These are phyloP conservation scores for Saccharomycopsis olivae DNA, from an alignment of 805 yeast genomes.

Conservation along the genomic window DNA sequence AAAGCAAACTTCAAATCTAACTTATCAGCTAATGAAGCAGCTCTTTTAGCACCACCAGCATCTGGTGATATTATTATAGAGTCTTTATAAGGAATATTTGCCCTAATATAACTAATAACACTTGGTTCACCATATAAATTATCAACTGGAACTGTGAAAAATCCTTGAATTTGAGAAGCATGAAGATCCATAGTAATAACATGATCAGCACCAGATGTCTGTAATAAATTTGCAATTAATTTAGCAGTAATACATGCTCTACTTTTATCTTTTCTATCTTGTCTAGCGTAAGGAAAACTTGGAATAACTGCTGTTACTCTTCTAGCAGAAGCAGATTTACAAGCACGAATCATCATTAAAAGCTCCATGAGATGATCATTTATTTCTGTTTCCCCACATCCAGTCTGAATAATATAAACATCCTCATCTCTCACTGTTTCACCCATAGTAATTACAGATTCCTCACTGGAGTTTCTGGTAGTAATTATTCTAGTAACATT, in stretches of 20 bases:
- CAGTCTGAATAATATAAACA: slow-evolving; percentile 72
- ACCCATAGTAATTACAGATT: slow-evolving; percentile 79
- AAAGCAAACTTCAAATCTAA: slow-evolving; percentile 73
- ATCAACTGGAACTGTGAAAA: slow-evolving; percentile 75
- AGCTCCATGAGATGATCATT: slow-evolving; percentile 69
- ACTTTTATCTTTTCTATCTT: slow-evolving; percentile 75
- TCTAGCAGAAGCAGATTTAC: slow-evolving; percentile 75
- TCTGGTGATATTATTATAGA: slow-evolving; percentile 79
- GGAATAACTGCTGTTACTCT: slow-evolving; percentile 77
- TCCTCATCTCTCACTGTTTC: slow-evolving; percentile 90
- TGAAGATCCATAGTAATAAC: slow-evolving; percentile 82
- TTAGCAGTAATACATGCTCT: slow-evolving; percentile 84
- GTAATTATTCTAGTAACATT: slow-evolving; percentile 68
- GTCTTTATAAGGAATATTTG: slow-evolving; percentile 39
- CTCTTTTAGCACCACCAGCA: slow-evolving; percentile 87
- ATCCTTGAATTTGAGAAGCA: slow-evolving; percentile 85
- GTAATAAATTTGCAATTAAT: slow-evolving; percentile 70
- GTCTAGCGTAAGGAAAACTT: slow-evolving; percentile 81
- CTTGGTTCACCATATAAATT: slow-evolving; percentile 78
- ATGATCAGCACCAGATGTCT: slow-evolving; percentile 80
- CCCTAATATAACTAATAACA: slow-evolving; percentile 64
- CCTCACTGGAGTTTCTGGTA: slow-evolving; percentile 77
- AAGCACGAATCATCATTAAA: slow-evolving; percentile 70
- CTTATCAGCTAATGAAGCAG: slow-evolving; percentile 75
- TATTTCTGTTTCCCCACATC: slow-evolving; percentile 58